Percentiles rank a stretch among this genome's conserved stretches.
phyloP scores from a whole-genome alignment of 345 rosid genomes.

The Pseudoturritis turrita region DNA sequence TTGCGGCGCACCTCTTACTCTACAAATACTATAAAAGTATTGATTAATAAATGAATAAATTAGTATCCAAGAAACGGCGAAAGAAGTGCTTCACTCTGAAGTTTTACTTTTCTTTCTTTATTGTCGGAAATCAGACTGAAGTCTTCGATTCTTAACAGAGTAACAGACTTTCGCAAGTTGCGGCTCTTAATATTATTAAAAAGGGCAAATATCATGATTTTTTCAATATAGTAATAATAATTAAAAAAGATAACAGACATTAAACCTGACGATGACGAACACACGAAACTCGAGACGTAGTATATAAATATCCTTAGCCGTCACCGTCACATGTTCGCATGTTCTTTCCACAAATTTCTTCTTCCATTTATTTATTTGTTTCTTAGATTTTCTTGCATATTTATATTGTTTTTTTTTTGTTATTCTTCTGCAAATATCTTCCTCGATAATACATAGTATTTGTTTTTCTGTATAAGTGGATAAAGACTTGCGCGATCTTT shows the following conservation, averaged over 20 bases:
- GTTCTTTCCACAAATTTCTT: slow-evolving; percentile 10
- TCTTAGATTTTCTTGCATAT: background rate
- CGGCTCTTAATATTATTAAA: slow-evolving; percentile 13
- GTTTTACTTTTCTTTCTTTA: slow-evolving; percentile 11
- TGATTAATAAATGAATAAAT: background rate
- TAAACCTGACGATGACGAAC: slow-evolving; percentile 25
- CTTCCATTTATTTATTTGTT: background rate
- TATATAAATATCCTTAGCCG: slow-evolving; percentile 7
- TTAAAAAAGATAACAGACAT: background rate
- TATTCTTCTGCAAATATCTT: slow-evolving; percentile 1
- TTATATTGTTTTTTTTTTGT: background rate
- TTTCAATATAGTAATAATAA: background rate
- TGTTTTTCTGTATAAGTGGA: background rate
- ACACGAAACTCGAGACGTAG: background rate
- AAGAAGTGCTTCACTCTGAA: slow-evolving; percentile 23
- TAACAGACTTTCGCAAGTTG: slow-evolving; percentile 28
- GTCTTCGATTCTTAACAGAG: slow-evolving; percentile 11
- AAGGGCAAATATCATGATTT: background rate
- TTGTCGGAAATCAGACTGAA: slow-evolving; percentile 30
- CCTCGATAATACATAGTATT: background rate
- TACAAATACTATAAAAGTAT: background rate
- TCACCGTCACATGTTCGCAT: slow-evolving; percentile 27
- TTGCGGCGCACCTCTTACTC: slow-evolving; percentile 23
- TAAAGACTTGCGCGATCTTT: slow-evolving; percentile 18
- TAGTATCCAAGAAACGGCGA: background rate